Evolutionary conservation across 75 land plant species (phyloP), one percentile per base, ranked within the genome.

Genomic region (Selaginella moellendorffii): DNA sequence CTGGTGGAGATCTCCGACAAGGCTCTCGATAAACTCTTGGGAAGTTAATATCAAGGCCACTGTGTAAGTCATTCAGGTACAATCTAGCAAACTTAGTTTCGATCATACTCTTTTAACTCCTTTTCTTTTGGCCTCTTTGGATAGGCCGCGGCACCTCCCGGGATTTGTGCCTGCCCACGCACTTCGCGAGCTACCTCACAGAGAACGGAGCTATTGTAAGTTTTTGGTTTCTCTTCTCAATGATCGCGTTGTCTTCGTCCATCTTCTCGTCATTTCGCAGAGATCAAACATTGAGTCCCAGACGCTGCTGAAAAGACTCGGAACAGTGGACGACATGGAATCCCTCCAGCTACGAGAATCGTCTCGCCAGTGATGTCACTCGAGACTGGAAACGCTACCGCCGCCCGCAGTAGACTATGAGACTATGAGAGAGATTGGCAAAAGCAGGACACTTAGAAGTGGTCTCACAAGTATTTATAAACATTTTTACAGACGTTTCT

Each of bases 91-190:
- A n/a, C n/a, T n/a, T n/a, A n/a, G n/a, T n/a, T n/a, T n/a, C n/a
- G n/a, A n/a, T n/a, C n/a, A n/a, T n/a, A n/a, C n/a, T n/a, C n/a
- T n/a, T n/a, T n/a, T n/a, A n/a, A n/a, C n/a, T n/a, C n/a, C n/a
- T n/a, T n/a, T n/a, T n/a, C n/a, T n/a, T n/a, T n/a, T n/a, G n/a
- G n/a, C 25, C 9, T n/a, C 26, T 25, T 53, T 27, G 22, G 68
- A 63, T 74, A 93, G 98, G 91, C 76, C 20, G 87, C 84, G 56
- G 87, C 83, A 63, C 80, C 90, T 31, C 69, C 98, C 98, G 68
- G 98, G 98, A 27, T 83, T 85, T 79, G 98, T n/a, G n/a, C n/a
- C n/a, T 93, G 52, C 96, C 87, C 1, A 93, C 98, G 1, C 78
- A 77, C 65, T 87, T 93, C 65, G 87, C 97, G 8, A 77, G 78